phyloP scores from a whole-genome alignment of 805 yeast species.

The Metschnikowia borealis region DNA sequence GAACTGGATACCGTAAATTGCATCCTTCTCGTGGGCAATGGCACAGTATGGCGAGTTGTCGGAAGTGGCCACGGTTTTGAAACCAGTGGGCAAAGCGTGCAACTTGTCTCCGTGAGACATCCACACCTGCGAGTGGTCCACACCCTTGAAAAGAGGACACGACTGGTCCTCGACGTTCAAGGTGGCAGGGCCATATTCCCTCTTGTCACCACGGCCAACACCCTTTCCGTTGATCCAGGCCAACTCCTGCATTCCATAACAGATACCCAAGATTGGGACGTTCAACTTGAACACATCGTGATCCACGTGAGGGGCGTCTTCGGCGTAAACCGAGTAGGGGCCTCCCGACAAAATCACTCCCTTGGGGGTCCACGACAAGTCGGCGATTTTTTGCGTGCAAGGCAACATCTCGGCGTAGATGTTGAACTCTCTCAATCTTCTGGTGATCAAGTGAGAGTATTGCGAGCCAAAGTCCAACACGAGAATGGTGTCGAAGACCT shows the following conservation, averaged over 20 bases:
- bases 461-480: constrained; percentile 98
- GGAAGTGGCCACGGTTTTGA: constrained; percentile 83
- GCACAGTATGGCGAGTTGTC: constrained; percentile 96
- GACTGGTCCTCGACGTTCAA: constrained; percentile 65
- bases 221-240: constrained; percentile 97
- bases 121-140: constrained; percentile 96
- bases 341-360: constrained; percentile 97
- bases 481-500: constrained; percentile 91
- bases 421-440: constrained; percentile 96
- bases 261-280: constrained; percentile 95
- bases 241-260: constrained; percentile 98
- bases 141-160: constrained; percentile 77
- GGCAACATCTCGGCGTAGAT: constrained; percentile 99
- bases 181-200: constrained; percentile 97
- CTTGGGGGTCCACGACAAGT: constrained; percentile 89
- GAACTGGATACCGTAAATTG: constrained; percentile 93
- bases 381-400: constrained; percentile 95
- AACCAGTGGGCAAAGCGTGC: constrained; percentile 84
- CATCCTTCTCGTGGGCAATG: constrained; percentile 67
- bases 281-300: constrained; percentile 83
- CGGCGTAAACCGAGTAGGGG: constrained; percentile 95
- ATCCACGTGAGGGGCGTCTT: constrained; percentile 96
- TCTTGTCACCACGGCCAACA: constrained; percentile 93
- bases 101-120: constrained; percentile 99
- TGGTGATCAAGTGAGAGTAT: constrained; percentile 92